A percentile compares a stretch with the other conserved stretches of the same genome.
Evolutionary conservation across 163 green algal genomes (phyloP).

Genomic region (Chlorella variabilis): DNA sequence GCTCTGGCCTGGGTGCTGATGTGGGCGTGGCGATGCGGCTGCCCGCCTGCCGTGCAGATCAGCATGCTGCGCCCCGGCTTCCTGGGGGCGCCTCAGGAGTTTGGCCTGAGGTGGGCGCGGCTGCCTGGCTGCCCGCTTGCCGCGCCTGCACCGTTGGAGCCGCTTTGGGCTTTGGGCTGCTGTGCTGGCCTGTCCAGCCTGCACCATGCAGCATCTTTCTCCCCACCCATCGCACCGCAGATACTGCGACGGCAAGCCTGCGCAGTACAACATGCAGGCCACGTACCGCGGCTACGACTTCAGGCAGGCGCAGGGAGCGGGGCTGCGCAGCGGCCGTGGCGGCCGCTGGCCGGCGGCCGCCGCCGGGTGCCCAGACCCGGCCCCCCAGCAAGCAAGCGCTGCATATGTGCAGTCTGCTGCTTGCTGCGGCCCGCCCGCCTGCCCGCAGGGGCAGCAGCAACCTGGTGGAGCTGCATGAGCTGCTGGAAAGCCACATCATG

Average conservation of each 20-base stretch:
- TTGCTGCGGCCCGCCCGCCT: background rate
- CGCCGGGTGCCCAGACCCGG: too few species aligned
- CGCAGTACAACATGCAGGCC: background rate
- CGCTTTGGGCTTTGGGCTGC: background rate
- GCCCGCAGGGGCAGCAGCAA: constrained; percentile 39
- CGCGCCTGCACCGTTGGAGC: too few species aligned
- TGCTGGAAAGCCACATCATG: constrained; percentile 47
- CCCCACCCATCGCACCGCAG: background rate
- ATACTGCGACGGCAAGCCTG: constrained; percentile 52
- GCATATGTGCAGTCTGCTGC: too few species aligned
- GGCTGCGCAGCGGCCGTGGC: too few species aligned
- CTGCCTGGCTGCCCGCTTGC: background rate
- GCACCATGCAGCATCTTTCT: background rate
- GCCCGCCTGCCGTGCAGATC: too few species aligned
- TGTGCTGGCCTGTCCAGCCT: background rate
- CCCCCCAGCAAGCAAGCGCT: too few species aligned
- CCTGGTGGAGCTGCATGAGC: constrained; percentile 64
- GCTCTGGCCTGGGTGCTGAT: too few species aligned
- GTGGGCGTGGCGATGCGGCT: too few species aligned
- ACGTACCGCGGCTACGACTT: constrained; percentile 18
- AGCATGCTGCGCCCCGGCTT: constrained; percentile 61
- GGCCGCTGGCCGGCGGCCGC: too few species aligned
- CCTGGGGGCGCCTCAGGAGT: constrained; percentile 58
- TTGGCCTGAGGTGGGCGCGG: constrained; percentile 45
- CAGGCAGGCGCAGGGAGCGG: background rate